These are phyloP conservation scores for Protostelium mycophagum DNA, from an alignment of 78 protist genomes.

Conservation along the genomic window DNA sequence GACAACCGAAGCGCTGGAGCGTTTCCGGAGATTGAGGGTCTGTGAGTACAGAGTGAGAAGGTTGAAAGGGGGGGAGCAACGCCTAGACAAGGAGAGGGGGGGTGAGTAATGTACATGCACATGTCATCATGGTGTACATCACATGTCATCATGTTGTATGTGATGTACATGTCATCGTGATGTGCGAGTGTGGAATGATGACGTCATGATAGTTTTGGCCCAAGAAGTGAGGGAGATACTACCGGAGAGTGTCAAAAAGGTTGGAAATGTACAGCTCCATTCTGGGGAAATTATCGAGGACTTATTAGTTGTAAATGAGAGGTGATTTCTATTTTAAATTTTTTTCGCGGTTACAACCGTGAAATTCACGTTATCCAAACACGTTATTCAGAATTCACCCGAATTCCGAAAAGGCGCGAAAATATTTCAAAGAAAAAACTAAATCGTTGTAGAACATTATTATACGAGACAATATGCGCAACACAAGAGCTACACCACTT, in stretches of 20 bases:
- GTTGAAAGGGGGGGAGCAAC: too few species aligned
- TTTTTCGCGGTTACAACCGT: neutral
- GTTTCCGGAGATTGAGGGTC: slow-evolving; percentile 17
- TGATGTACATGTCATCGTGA: slow-evolving; percentile 2
- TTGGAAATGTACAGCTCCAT: slow-evolving; percentile 23
- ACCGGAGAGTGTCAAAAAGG: slow-evolving; percentile 40
- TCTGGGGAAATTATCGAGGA: slow-evolving; percentile 22
- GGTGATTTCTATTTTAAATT: neutral
- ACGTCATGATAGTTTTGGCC: slow-evolving; percentile 50
- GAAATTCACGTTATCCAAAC: neutral
- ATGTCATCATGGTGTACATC: too few species aligned
- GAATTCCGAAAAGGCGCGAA: too few species aligned
- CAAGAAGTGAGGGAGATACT: slow-evolving; percentile 39
- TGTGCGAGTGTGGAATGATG: neutral
- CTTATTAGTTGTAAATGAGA: slow-evolving; percentile 53
- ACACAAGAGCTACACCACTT: slow-evolving; percentile 40
- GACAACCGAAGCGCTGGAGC: slow-evolving; percentile 15
- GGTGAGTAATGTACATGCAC: too few species aligned
- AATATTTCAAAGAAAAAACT: too few species aligned
- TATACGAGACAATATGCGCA: slow-evolving; percentile 63
- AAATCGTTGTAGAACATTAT: slow-evolving; percentile 45
- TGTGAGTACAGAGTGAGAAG: slow-evolving; percentile 36
- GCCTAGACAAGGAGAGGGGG: too few species aligned
- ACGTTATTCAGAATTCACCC: neutral
- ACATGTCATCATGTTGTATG: too few species aligned